These are phyloP conservation scores for Boletellus ananas DNA, from an alignment of 768 basidiomycete genomes.

Conservation along the genomic window DNA sequence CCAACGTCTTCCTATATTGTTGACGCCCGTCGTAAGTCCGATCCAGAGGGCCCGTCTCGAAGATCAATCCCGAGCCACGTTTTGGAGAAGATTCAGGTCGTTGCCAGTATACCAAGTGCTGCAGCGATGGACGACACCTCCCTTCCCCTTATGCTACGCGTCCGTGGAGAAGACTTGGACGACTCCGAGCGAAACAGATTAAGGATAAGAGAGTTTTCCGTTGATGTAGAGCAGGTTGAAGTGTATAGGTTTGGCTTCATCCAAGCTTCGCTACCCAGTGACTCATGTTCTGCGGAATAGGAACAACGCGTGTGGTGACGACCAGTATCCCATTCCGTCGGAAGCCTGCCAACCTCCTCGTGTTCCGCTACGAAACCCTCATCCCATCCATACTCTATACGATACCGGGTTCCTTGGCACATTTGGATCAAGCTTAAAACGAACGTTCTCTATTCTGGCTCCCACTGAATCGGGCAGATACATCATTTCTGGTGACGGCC, in stretches of 20 bases:
- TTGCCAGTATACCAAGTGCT: conserved; percentile 59
- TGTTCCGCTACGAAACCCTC: conserved; percentile 50
- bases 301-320: conserved; percentile 38
- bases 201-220: conserved; percentile 50
- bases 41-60: conserved; percentile 8
- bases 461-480: conserved; percentile 44
- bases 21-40: conserved; percentile 31
- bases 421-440: conserved; percentile 26
- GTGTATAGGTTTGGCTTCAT: conserved; percentile 51
- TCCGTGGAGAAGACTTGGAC: conserved; percentile 54
- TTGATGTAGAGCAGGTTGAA: conserved; percentile 63
- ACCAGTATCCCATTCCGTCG: conserved; percentile 56
- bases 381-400: conserved; percentile 47
- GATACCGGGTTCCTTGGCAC: conserved; percentile 39
- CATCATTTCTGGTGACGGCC: conserved; percentile 45
- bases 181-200: conserved; percentile 50
- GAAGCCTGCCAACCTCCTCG: conserved; percentile 59
- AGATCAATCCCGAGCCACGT: conserved; percentile 48
- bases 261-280: not conserved
- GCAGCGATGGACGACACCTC: conserved; percentile 42
- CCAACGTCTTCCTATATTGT: conserved; percentile 43
- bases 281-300: conserved; percentile 30
- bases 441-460: conserved; percentile 48
- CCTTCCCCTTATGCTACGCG: conserved; percentile 55
- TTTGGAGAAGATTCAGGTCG: conserved; percentile 59